Percentiles rank a stretch among this genome's conserved stretches.
phyloP scores from a whole-genome alignment of 345 rosid species.

The Syzygium grande region DNA sequence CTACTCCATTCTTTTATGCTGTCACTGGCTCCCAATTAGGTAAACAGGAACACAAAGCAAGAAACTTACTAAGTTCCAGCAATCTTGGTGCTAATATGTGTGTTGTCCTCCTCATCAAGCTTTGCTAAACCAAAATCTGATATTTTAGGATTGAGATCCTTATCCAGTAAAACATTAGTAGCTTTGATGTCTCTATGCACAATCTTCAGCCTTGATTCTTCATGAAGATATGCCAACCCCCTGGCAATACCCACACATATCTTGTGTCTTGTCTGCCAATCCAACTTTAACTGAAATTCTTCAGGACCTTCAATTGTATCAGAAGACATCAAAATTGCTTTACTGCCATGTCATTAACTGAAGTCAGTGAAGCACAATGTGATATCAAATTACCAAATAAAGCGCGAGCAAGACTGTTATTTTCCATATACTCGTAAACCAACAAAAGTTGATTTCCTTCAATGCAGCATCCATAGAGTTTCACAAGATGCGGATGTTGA shows the following conservation, averaged over 20 bases:
- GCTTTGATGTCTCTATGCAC: conserved; percentile 33
- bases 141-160: conserved; percentile 18
- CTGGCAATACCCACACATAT: conserved; percentile 24
- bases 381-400: conserved; percentile 5
- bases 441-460: conserved; percentile 15
- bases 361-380: not conserved
- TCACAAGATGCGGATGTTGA: conserved; percentile 20
- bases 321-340: not conserved
- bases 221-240: conserved; percentile 29
- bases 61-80: conserved; percentile 23
- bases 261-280: conserved; percentile 11
- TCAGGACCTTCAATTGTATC: not conserved
- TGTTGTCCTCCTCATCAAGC: conserved; percentile 19
- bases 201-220: conserved; percentile 22
- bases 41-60: not conserved
- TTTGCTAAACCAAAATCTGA: conserved; percentile 32
- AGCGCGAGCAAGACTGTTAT: conserved; percentile 11
- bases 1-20: not conserved
- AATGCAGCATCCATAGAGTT: conserved; percentile 11
- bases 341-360: not conserved
- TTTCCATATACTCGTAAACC: conserved; percentile 18
- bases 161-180: conserved; percentile 22
- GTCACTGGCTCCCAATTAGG: not conserved
- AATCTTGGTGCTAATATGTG: conserved; percentile 23
- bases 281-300: conserved; percentile 4